Evolutionary conservation across 257 asterid genomes (phyloP), one percentile per base, ranked within the genome.

Genomic region (Verbena officinalis): DNA sequence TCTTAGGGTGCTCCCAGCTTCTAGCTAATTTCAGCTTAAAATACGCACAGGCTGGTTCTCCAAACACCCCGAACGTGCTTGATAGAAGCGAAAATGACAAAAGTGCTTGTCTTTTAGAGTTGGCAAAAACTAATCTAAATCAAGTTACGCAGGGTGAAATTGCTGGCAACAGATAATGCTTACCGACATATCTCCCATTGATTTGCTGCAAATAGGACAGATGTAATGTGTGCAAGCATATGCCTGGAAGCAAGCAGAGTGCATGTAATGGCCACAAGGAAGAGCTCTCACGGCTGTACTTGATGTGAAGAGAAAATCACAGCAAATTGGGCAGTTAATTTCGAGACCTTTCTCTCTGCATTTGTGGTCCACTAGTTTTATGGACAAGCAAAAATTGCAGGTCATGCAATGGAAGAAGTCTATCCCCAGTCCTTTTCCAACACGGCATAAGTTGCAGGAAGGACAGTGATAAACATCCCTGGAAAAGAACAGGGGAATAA

Each of bases 121-220:
- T n/a, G n/a, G n/a, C n/a, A n/a, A n/a, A n/a, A n/a, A n/a, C n/a
- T n/a, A n/a, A n/a, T n/a, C n/a, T 27, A 27, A 27, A 27, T 27
- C 33, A 27, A 27, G 33, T 27, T 27, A 5, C 5, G 33, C 33
- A 27, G 5, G 33, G 4, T 27, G 33, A 27, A 27, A 27, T 27
- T 27, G 33, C n/a, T n/a, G 33, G 33, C 5, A 27, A 48, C 13
- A 48, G 55, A 9, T 19, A 20, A 46, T 65, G 36, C 96, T 80
- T 81, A 92, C 98, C 95, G 98, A 89, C 98, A 93, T 90, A 73
- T 93, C 96, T 73, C 98, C 98, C 98, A 93, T 90, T 8, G 98
- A 90, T 75, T 86, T 93, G 91, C 98, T 87, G 85, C 98, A 93
- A 42, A 93, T 87, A 58, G 98, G 98, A 78, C 97, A 90, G 74